Evolutionary conservation across 768 basidiomycete species (phyloP).

Genomic region (Dioszegia aurantiaca): DNA sequence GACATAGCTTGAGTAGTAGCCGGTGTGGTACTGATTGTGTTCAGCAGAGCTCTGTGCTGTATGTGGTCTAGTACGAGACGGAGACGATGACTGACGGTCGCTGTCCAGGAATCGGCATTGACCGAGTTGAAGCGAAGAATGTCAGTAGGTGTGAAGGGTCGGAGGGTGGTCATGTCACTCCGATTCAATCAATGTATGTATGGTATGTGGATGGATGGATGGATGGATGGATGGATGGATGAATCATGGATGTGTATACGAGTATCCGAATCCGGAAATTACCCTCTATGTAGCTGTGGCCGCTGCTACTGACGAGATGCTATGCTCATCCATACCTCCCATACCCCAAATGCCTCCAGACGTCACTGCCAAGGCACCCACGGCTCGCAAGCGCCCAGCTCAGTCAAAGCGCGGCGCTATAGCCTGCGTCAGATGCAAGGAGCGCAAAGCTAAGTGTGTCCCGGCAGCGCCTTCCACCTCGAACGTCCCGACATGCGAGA

Average conservation of each 20-base stretch:
- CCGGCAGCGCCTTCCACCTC: slow-evolving; percentile 33
- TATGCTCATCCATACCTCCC: too few relatives aligned
- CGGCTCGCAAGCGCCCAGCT: slow-evolving; percentile 18
- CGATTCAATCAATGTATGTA: too few relatives aligned
- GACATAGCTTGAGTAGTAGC: slow-evolving; percentile 35
- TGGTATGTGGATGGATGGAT: too few relatives aligned
- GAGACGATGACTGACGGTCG: slow-evolving; percentile 66
- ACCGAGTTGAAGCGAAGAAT: slow-evolving; percentile 91
- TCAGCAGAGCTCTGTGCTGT: too few relatives aligned
- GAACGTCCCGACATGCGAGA: slow-evolving; percentile 34
- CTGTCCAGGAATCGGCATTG: slow-evolving; percentile 95
- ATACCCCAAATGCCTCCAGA: slow-evolving; percentile 12
- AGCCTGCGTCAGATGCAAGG: slow-evolving; percentile 39
- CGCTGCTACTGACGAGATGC: too few relatives aligned
- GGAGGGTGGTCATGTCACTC: slow-evolving; percentile 74
- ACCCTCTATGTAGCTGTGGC: too few relatives aligned
- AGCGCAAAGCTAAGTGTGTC: slow-evolving; percentile 41
- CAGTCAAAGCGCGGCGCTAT: slow-evolving; percentile 32
- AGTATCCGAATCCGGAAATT: slow-evolving; percentile 3
- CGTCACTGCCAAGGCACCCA: slow-evolving; percentile 8
- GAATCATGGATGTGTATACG: neutral
- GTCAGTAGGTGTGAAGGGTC: slow-evolving; percentile 83
- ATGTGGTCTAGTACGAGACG: too few relatives aligned
- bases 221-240: too few relatives aligned
- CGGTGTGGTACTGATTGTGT: slow-evolving; percentile 35